Conservation (phyloP, 805 yeast genomes). For the Naumovozyma baii region DNA sequence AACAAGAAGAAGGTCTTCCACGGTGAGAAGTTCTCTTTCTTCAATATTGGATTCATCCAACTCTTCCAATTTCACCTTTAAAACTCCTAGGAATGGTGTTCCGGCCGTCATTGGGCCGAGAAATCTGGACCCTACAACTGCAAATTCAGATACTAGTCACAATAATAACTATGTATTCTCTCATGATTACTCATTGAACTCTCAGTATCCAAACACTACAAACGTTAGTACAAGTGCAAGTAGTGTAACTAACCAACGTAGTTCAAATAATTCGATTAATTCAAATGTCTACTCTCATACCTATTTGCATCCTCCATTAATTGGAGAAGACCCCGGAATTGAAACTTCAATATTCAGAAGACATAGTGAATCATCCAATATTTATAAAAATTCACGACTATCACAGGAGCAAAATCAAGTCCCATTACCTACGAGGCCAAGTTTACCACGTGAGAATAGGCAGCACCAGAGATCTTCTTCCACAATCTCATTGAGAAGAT, state of each 20-base stretch:
- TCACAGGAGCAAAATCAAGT: no score
- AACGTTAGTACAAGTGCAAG: background rate
- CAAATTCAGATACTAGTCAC: background rate
- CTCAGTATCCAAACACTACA: background rate
- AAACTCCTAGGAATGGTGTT: background rate
- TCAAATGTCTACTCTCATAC: no score
- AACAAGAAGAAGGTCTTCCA: constrained; percentile 2
- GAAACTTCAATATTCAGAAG: background rate
- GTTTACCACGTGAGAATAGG: no score
- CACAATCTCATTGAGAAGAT: background rate
- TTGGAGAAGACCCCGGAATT: no score
- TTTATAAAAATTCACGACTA: no score
- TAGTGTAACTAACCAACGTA: background rate
- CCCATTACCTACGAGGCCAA: no score
- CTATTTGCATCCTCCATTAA: no score
- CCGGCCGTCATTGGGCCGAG: background rate
- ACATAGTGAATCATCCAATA: background rate
- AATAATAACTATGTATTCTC: background rate
- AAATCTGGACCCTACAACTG: background rate
- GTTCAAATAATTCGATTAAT: no score
- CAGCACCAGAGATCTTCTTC: background rate
- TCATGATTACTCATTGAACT: background rate
- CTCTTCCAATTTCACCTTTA: background rate
- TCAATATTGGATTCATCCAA: background rate
- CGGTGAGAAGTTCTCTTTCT: constrained; percentile 1